phyloP scores from a whole-genome alignment of 2,329 filamentous ascomycete genomes.

The Didymella arachidicola region DNA sequence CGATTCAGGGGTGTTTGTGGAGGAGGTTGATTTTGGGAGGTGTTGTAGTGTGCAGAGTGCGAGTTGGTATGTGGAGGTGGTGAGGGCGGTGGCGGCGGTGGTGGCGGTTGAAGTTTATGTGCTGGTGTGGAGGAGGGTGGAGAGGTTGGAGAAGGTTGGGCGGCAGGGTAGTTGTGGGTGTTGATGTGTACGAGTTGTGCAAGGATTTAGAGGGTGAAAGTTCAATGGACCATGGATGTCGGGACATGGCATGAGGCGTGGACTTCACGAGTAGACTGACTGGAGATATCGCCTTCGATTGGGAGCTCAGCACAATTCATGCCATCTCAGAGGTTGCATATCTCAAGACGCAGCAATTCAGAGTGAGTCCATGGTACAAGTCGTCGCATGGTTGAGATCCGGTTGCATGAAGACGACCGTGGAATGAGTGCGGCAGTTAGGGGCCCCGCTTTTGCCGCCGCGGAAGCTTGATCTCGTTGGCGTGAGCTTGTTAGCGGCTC shows the following conservation, averaged over 20 bases:
- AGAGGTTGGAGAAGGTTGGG: not conserved
- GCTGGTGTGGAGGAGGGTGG: not conserved
- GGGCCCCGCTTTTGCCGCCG: slow-evolving; percentile 2
- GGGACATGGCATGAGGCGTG: not conserved
- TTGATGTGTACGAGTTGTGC: no score
- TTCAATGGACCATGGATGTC: no score
- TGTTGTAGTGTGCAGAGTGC: not conserved
- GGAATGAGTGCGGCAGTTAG: not conserved
- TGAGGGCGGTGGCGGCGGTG: not conserved
- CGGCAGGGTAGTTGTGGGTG: no score
- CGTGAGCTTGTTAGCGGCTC: slow-evolving; percentile 19
- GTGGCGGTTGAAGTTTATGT: not conserved
- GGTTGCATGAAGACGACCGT: not conserved
- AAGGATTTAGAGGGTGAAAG: no score
- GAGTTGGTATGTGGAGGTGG: not conserved
- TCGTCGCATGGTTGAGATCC: not conserved
- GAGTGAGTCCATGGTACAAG: no score
- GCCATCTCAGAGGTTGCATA: no score
- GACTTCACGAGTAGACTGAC: not conserved
- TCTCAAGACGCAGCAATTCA: no score
- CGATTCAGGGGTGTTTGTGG: not conserved
- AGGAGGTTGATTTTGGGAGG: not conserved
- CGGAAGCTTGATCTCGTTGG: slow-evolving; percentile 16
- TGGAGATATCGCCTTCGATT: no score
- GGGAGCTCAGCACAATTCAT: not conserved